Percentiles rank a stretch among this genome's conserved stretches.
phyloP scores from a whole-genome alignment of 805 yeast species.

The Millerozyma acaciae region DNA sequence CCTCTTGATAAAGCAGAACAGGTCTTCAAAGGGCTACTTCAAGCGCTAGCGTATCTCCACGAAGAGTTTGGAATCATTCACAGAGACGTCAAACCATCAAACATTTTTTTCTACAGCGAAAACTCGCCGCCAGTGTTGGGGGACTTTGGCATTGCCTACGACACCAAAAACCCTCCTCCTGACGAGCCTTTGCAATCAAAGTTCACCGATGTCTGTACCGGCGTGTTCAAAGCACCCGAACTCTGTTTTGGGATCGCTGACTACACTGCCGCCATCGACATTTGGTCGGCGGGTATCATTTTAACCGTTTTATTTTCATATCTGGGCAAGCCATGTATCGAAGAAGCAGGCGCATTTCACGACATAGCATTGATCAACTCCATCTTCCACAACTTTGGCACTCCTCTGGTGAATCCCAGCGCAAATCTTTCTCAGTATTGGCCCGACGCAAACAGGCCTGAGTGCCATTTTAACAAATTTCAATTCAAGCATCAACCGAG shows the following conservation, averaged over 20 bases:
- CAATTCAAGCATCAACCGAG: slow-evolving; percentile 13
- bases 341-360: slow-evolving; percentile 32
- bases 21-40: slow-evolving; percentile 17
- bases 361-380: slow-evolving; percentile 58
- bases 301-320: slow-evolving; percentile 47
- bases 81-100: slow-evolving; percentile 40
- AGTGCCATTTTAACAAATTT: slow-evolving; percentile 28
- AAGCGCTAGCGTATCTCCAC: slow-evolving; percentile 28
- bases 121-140: slow-evolving; percentile 37
- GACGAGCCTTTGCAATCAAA: slow-evolving; percentile 41
- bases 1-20: slow-evolving; percentile 10
- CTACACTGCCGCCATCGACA: slow-evolving; percentile 56
- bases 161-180: slow-evolving; percentile 11
- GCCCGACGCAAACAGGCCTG: slow-evolving; percentile 31
- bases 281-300: slow-evolving; percentile 70
- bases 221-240: slow-evolving; percentile 72
- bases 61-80: slow-evolving; percentile 30
- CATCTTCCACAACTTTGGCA: slow-evolving; percentile 57
- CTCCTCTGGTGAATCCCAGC: slow-evolving; percentile 40
- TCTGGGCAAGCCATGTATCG: slow-evolving; percentile 28
- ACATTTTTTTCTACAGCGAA: slow-evolving; percentile 24
- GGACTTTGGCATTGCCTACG: slow-evolving; percentile 61
- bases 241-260: slow-evolving; percentile 54
- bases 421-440: slow-evolving; percentile 22
- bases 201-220: slow-evolving; percentile 61